Evolutionary conservation across 306 rosid genomes (phyloP), one percentile per base, ranked within the genome.

Genomic region (Sicyos baderoa): DNA sequence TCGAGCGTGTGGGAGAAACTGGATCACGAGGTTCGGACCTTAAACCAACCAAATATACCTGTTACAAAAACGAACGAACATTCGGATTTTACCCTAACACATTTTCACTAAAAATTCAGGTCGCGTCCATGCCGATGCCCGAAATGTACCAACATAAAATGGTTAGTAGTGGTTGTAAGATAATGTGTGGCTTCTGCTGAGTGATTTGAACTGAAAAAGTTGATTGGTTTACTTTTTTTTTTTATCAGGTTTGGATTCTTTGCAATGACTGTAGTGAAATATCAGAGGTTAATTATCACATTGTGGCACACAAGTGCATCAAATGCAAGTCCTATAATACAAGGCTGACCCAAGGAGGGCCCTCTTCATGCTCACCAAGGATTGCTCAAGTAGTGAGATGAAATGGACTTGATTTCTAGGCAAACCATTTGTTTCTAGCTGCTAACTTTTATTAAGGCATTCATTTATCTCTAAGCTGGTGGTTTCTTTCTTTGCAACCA

Each of bases 231-330:
- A n/a, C 59, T 55, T 23, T 37, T 29, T 29, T 29, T 29, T 23
- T 65, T 75, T 60, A 12, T 29, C 17, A 89, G 96, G 87, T 86
- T 50, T 83, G 87, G 87, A 86, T 86, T 47, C 92, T 89, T 3
- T 89, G 96, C 79, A 86, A 89, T 22, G 96, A 89, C 48, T 89
- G 93, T 15, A 84, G 90, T 18, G 82, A 83, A 77, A 80, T 73
- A 15, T 80, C 86, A 3, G 88, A 86, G 80, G 92, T 82, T 10
- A 76, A 25, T 37, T 89, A 73, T 48, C 88, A 89, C 71, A 27
- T 82, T 50, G 65, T 83, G 63, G 96, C 81, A 6, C 81, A 76
- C 75, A 84, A 80, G 56, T 84, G 87, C 76, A 61, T 70, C 23
- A 78, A 70, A 18, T 84, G 87, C 83, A 84, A 78, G 25, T 84